These are phyloP conservation scores for Falciphora oryzae DNA, from an alignment of 2,329 filamentous ascomycete species.

Conservation along the genomic window DNA sequence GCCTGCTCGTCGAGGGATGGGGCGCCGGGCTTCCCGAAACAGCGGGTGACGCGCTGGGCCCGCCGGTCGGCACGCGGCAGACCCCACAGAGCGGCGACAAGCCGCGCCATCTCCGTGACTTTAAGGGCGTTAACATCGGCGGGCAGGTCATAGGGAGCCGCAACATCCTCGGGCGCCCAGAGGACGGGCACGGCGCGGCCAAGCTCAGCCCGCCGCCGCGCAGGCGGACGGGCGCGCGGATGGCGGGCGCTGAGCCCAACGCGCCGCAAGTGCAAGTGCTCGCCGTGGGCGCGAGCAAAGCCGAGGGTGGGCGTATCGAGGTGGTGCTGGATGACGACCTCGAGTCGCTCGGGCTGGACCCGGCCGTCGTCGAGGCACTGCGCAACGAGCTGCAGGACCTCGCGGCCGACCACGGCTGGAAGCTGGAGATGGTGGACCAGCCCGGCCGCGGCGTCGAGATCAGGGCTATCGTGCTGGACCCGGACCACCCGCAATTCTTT, in stretches of 20 bases:
- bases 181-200: slow-evolving; percentile 40
- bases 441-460: slow-evolving; percentile 57
- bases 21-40: slow-evolving; percentile 33
- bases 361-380: slow-evolving; percentile 62
- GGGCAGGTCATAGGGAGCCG: slow-evolving; percentile 48
- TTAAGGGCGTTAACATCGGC: slow-evolving; percentile 38
- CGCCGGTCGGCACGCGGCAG: slow-evolving; percentile 18
- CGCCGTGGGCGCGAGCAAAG: slow-evolving; percentile 38
- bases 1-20: slow-evolving; percentile 21
- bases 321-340: slow-evolving; percentile 61
- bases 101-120: slow-evolving; percentile 14
- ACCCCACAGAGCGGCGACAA: slow-evolving; percentile 13
- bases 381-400: slow-evolving; percentile 61
- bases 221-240: slow-evolving; percentile 20
- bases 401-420: slow-evolving; percentile 70
- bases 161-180: slow-evolving; percentile 40
- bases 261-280: slow-evolving; percentile 35
- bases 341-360: slow-evolving; percentile 59
- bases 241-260: slow-evolving; percentile 2
- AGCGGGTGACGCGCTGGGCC: slow-evolving; percentile 20
- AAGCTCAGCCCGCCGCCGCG: slow-evolving; percentile 38
- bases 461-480: slow-evolving; percentile 59
- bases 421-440: slow-evolving; percentile 70
- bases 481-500: slow-evolving; percentile 1
- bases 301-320: slow-evolving; percentile 56